Evolutionary conservation across 1,284 basidiomycete genomes (phyloP).

Genomic region (Irpex sp.): DNA sequence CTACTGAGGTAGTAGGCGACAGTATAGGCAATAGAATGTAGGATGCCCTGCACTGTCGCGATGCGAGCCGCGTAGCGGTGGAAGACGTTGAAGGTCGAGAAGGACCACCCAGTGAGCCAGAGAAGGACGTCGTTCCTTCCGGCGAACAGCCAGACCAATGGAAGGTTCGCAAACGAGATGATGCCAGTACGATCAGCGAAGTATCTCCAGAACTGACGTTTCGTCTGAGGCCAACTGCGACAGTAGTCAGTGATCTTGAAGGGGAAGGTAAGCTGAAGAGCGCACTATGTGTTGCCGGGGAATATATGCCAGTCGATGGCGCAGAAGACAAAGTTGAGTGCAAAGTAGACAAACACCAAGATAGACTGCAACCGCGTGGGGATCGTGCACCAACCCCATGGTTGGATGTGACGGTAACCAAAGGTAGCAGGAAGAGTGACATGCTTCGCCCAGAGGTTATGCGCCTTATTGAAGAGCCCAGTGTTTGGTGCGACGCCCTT

Average conservation of each 20-base stretch:
- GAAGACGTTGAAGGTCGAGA: conserved; percentile 1
- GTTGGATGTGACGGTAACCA: not conserved
- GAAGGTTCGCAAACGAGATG: not conserved
- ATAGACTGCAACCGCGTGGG: not conserved
- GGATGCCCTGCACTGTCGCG: not conserved
- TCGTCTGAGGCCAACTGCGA: not conserved
- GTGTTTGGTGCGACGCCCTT: not conserved
- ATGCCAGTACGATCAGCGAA: not conserved
- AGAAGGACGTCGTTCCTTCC: not conserved
- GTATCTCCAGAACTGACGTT: not conserved
- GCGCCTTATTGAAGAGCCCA: not conserved
- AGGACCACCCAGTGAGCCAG: not conserved
- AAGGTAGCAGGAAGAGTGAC: not conserved
- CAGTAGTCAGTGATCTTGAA: not conserved
- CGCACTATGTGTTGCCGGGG: not conserved
- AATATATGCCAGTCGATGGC: not conserved
- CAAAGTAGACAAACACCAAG: not conserved
- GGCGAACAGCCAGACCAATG: not conserved
- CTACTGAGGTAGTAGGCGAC: not conserved
- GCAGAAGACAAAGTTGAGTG: not conserved
- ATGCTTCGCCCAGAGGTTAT: not conserved
- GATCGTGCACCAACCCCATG: not conserved
- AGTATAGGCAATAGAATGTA: not conserved
- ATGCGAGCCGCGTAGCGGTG: not conserved
- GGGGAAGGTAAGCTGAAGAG: not conserved